Conservation (phyloP, 192 early-diverging fungal species). For the Coemansia interrupta region DNA sequence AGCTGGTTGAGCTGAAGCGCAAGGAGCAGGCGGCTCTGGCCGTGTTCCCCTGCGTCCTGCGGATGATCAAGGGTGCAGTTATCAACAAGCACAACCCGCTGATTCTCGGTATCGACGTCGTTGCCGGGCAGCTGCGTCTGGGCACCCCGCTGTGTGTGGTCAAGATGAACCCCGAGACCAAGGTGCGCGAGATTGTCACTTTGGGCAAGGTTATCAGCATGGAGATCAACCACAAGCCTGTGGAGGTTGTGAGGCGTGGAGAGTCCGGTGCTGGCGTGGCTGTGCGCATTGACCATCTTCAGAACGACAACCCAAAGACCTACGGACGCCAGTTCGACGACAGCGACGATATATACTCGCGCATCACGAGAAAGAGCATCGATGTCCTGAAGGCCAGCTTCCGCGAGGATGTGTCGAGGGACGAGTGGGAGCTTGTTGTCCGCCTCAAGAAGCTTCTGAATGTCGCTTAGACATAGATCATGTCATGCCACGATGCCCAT, state of each 20-base stretch:
- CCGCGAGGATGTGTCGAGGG: constrained; percentile 85
- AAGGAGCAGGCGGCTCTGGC: constrained; percentile 83
- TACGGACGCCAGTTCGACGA: constrained; percentile 92
- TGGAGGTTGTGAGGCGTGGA: constrained; percentile 79
- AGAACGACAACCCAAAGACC: constrained; percentile 81
- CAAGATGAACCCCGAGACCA: constrained; percentile 67
- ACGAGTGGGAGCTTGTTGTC: constrained; percentile 79
- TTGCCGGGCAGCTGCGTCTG: constrained; percentile 80
- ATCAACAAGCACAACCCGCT: constrained; percentile 95
- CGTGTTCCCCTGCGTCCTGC: constrained; percentile 93
- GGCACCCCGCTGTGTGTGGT: constrained; percentile 93
- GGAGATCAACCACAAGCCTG: constrained; percentile 85
- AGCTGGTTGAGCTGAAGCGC: constrained; percentile 79
- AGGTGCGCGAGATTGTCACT: constrained; percentile 63
- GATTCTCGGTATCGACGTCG: constrained; percentile 92
- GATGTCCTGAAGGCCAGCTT: constrained; percentile 93
- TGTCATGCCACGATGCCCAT: no score
- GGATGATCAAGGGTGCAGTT: constrained; percentile 83
- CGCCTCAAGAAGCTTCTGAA: constrained; percentile 71
- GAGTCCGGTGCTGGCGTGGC: constrained; percentile 80
- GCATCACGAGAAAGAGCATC: constrained; percentile 86
- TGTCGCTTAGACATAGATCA: constrained; percentile 28
- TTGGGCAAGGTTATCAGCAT: constrained; percentile 90
- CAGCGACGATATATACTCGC: constrained; percentile 70
- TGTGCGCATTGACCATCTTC: constrained; percentile 84